phyloP scores from a whole-genome alignment of 192 early-diverging fungal genomes.

The Backusella liffmaniae region DNA sequence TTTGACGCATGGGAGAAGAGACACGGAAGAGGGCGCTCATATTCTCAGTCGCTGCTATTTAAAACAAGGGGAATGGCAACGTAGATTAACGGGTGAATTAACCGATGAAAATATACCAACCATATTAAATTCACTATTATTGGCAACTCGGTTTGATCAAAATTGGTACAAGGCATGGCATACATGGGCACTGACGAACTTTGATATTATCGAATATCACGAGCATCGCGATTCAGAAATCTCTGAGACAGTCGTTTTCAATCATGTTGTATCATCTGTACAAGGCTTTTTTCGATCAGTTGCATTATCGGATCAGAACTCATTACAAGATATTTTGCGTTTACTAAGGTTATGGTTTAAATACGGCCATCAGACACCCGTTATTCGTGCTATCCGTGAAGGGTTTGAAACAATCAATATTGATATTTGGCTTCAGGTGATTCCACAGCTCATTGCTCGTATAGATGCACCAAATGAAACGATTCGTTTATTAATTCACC shows the following conservation, averaged over 20 bases:
- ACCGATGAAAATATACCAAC: conserved; percentile 56
- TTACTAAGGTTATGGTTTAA: conserved; percentile 95
- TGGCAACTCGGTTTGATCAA: conserved; percentile 86
- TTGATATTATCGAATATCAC: conserved; percentile 79
- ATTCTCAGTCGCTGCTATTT: conserved; percentile 86
- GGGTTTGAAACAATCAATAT: conserved; percentile 82
- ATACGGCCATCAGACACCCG: conserved; percentile 83
- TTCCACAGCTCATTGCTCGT: conserved; percentile 94
- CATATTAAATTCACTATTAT: conserved; percentile 77
- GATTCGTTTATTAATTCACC: conserved; percentile 82
- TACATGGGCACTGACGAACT: conserved; percentile 92
- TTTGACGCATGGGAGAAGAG: conserved; percentile 34
- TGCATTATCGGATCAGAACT: conserved; percentile 77
- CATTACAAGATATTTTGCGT: conserved; percentile 92
- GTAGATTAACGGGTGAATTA: conserved; percentile 45
- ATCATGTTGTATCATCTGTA: conserved; percentile 88
- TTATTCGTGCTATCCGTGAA: conserved; percentile 75
- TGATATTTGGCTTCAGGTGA: conserved; percentile 96
- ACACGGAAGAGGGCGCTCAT: conserved; percentile 43
- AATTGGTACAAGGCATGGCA: conserved; percentile 99
- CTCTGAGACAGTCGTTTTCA: conserved; percentile 40
- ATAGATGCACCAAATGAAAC: conserved; percentile 79
- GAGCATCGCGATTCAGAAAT: conserved; percentile 48
- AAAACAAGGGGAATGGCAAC: conserved; percentile 95
- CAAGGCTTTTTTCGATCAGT: conserved; percentile 94